Evolutionary conservation across 208 protist species (phyloP), one percentile per base, ranked within the genome.

Genomic region (Vickermania spadyakhi): DNA sequence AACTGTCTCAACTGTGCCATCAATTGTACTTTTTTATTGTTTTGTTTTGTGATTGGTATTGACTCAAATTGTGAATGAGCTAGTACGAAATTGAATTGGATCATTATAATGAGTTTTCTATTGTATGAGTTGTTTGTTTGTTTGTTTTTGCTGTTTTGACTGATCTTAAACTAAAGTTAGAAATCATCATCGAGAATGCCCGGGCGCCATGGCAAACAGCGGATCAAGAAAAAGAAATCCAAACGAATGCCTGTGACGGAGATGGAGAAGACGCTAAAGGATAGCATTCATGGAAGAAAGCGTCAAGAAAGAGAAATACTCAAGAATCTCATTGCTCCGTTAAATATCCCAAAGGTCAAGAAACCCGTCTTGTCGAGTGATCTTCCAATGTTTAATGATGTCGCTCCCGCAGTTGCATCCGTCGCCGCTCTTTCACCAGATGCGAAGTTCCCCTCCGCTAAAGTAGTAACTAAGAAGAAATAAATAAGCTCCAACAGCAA

Each of bases 311-410:
- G 72, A 31, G 73, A 72, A 23, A 93, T 96, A 36, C 64, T 96
- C 4, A 89, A 89, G 61, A 54, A 77, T 21, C 67, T 90, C 3
- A 79, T 96, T 26, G 85, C 89, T 41, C 89, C 89, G 0, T 71
- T 69, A 45, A 55, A 91, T 7, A 68, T 60, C 26, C 72, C 72
- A 1, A 83, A 87, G 56, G 66, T 70, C 31, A 87, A 84, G 27
- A 91, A 84, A 66, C 57, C 92, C 0, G 58, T 49, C 0, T 29
- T 95, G 18, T 75, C 72, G 4, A 53, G 55, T 4, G 70, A 67
- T 27, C 69, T 95, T 25, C 89, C 89, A 14, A 95, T 95, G 89
- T 95, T 95, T 66, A 75, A 77, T n/a, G n/a, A n/a, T 56, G 36
- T 70, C 22, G 27, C 23, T 21, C 11, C 28, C 5, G 36, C 36